Evolutionary conservation across 768 basidiomycete species (phyloP).

Genomic region (Russula vinacea): DNA sequence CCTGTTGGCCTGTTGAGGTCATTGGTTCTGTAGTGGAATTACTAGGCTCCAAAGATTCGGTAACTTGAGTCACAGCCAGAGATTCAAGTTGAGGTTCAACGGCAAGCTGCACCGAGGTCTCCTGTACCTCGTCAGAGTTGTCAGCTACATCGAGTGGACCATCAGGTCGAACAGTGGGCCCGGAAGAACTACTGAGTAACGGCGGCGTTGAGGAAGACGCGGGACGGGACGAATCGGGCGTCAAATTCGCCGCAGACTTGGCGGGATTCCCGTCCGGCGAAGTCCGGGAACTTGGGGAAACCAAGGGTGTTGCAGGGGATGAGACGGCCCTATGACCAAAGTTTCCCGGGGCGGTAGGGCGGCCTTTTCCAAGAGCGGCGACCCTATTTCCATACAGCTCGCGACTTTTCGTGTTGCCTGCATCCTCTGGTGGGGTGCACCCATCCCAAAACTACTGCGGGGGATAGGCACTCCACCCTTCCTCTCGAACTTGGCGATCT

Average conservation of each 20-base stretch:
- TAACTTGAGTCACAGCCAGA: neutral
- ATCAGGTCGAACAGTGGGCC: neutral
- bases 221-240: neutral
- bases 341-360: slow-evolving; percentile 24
- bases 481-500: slow-evolving; percentile 77
- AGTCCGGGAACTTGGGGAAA: slow-evolving; percentile 7
- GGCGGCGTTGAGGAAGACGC: neutral
- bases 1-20: neutral
- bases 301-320: slow-evolving; percentile 19
- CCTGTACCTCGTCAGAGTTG: neutral
- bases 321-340: slow-evolving; percentile 19
- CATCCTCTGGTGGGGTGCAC: slow-evolving; percentile 51
- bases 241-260: neutral
- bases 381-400: slow-evolving; percentile 77
- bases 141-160: neutral
- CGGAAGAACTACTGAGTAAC: neutral
- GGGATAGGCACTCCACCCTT: slow-evolving; percentile 75
- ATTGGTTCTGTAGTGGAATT: neutral
- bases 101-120: neutral
- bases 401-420: slow-evolving; percentile 48
- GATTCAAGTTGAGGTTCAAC: neutral
- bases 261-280: slow-evolving; percentile 14
- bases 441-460: slow-evolving; percentile 69
- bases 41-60: slow-evolving; percentile 3
- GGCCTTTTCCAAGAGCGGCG: slow-evolving; percentile 37